phyloP scores from a whole-genome alignment of 306 rosid genomes.

The Rubus idaeus region DNA sequence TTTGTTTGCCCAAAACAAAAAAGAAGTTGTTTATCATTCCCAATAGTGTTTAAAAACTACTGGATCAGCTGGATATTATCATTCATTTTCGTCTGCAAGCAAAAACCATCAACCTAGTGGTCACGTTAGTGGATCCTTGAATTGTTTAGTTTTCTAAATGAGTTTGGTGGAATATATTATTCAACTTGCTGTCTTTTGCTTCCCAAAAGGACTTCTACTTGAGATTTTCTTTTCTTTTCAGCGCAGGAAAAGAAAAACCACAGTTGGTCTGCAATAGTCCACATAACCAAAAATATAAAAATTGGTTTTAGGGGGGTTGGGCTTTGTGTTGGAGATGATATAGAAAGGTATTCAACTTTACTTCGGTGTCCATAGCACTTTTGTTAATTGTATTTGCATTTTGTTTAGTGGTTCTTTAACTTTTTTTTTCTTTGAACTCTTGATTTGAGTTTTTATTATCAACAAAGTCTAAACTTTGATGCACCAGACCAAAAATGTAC shows the following conservation, averaged over 20 bases:
- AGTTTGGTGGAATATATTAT: background rate
- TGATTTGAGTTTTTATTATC: too few species aligned
- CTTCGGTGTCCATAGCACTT: background rate
- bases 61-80: background rate
- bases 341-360: background rate
- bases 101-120: background rate
- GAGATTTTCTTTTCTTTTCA: background rate
- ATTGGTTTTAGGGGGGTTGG: background rate
- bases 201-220: background rate
- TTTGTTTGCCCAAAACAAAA: too few species aligned
- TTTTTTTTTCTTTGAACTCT: background rate
- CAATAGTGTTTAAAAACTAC: background rate
- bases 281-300: background rate
- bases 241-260: background rate
- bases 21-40: too few species aligned
- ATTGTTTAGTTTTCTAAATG: background rate
- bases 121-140: slow-evolving; percentile 8
- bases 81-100: background rate
- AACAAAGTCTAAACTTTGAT: background rate
- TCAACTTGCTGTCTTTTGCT: background rate
- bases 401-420: background rate
- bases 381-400: background rate
- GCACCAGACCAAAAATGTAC: too few species aligned
- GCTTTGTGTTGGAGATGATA: background rate
- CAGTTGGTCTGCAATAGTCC: background rate